Base-by-base conservation (phyloP, 2,329 filamentous ascomycete genomes). In the Dothideomycetes sp. region DNA sequence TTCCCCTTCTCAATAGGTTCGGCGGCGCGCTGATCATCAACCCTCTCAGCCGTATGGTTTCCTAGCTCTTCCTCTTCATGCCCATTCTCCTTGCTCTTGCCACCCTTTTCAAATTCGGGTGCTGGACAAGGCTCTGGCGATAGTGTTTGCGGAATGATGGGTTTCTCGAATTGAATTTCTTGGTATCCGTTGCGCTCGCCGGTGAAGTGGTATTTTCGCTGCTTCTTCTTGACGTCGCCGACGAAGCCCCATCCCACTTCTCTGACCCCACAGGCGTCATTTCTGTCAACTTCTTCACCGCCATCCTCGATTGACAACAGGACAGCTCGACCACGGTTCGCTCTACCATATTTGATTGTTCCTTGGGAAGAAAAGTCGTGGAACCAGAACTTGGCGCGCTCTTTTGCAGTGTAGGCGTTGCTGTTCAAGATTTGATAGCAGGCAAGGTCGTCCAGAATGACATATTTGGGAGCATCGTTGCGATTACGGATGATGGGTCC, bases 391-490 rank as follows among this genome's bases (percentile, higher is more conserved):
- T 40, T 34, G 7, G 38, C 40, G 16, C 49, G 40, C 18, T 58
- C 50, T 4, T 46, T 35, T 12, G 45, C 36, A 1, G 40, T 50
- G 37, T 59, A 56, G 14, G 46, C 44, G 17, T 56, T 49, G 17
- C 58, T 59, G 4, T 38, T 34, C 14, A 51, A 47, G 5, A 65
- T 52, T 3, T 55, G 52, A 38, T 56, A 56, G 16, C 52, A 58
- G 3, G 61, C 57, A 12, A 46, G 44, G 36, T 66, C 63, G 42
- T 66, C 62, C 2, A 66, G 56, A 29, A 60, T 56, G n/a, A 61
- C 56, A 34, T 58, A 58, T 14, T 49, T 52, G 2, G 62, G 63
- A 5, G 59, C 59, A 39, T 56, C 49, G 11, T 51, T 49, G 5
- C 40, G 45, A 9, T 49, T 49, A 7, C 48, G 50, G 18, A 44